Evolutionary conservation across 1,284 basidiomycete species (phyloP).

Genomic region (Neonothopanus nambi): DNA sequence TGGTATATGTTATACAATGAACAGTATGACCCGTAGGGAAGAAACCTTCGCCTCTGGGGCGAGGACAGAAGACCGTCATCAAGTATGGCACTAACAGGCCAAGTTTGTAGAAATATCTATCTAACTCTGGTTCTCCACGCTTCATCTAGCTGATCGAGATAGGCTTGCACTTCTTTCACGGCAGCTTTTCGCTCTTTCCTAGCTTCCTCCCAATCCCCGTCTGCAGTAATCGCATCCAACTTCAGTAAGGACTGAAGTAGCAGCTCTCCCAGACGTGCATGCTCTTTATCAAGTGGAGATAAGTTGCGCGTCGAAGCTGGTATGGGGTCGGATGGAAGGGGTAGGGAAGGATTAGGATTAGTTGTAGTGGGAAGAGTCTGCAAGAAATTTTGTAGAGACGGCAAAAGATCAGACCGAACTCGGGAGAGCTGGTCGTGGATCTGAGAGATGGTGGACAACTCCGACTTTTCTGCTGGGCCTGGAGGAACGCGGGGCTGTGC

Average conservation of each 20-base stretch:
- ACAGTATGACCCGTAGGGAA: too few relatives aligned
- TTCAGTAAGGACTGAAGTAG: conserved; percentile 76
- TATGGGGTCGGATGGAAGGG: conserved; percentile 24
- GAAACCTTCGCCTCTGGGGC: too few relatives aligned
- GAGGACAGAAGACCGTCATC: too few relatives aligned
- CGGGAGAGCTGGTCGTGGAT: conserved; percentile 62
- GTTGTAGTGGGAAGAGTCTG: not conserved
- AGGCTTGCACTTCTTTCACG: conserved; percentile 63
- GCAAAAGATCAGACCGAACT: conserved; percentile 53
- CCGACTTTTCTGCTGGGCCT: conserved; percentile 38
- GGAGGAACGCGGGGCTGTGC: conserved; percentile 23
- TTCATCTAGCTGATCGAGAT: conserved; percentile 41
- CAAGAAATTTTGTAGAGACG: conserved; percentile 59
- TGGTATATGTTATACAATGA: too few relatives aligned
- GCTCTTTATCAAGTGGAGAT: conserved; percentile 43
- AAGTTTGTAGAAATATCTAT: not conserved
- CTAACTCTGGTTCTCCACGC: conserved; percentile 13
- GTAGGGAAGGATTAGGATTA: conserved; percentile 9
- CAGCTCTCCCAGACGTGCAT: conserved; percentile 65
- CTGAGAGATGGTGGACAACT: conserved; percentile 51
- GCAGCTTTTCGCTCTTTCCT: conserved; percentile 73
- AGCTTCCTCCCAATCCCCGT: conserved; percentile 71
- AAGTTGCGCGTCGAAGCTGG: conserved; percentile 18
- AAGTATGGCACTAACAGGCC: too few relatives aligned
- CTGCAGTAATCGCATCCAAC: conserved; percentile 69